phyloP scores from a whole-genome alignment of 371 early-diverging fungal genomes.

The Mortierella sp. region DNA sequence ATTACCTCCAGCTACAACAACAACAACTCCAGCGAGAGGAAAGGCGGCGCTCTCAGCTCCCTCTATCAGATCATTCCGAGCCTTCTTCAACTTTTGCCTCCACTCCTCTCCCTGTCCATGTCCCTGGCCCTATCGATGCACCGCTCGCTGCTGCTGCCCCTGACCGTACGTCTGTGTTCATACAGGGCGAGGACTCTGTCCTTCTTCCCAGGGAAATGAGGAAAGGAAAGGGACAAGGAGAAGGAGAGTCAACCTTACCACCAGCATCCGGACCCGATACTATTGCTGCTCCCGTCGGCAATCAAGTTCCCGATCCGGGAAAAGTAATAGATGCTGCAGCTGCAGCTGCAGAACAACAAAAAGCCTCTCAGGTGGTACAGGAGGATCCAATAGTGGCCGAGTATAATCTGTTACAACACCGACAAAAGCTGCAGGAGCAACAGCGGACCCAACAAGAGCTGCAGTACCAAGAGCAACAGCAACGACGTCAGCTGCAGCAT shows the following conservation, averaged over 20 bases:
- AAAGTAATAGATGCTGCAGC: slow-evolving; percentile 4
- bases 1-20: slow-evolving; percentile 5
- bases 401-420: slow-evolving; percentile 11
- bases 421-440: slow-evolving; percentile 8
- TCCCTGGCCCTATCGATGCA: background rate
- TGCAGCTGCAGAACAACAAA: slow-evolving; percentile 9
- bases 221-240: background rate
- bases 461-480: slow-evolving; percentile 13
- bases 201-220: background rate
- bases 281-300: background rate
- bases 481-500: slow-evolving; percentile 3
- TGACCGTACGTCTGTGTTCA: background rate
- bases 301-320: slow-evolving; percentile 12
- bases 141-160: background rate
- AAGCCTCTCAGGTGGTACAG: background rate
- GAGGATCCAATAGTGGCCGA: slow-evolving; percentile 22
- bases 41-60: slow-evolving; percentile 2
- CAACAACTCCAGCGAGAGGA: slow-evolving; percentile 20
- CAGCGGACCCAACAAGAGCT: slow-evolving; percentile 15
- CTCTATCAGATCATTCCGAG: background rate
- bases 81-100: slow-evolving; percentile 1
- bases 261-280: background rate
- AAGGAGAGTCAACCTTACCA: background rate
- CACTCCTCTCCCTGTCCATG: background rate
- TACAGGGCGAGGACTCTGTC: slow-evolving; percentile 3